Base-by-base conservation (phyloP, 768 basidiomycete species). In the Inosperma sp. region DNA sequence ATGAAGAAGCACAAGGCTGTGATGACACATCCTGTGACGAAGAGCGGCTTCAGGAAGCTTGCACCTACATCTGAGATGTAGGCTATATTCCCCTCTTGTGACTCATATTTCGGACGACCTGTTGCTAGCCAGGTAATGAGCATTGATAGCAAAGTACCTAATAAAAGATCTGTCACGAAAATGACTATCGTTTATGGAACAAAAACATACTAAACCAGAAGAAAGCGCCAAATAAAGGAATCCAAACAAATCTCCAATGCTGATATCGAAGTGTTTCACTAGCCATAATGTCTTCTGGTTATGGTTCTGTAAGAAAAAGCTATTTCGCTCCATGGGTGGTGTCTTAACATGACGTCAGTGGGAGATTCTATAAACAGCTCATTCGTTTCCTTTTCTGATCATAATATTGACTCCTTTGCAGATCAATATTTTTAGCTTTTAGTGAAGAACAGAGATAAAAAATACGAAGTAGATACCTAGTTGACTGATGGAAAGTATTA, bases 21-120 rank as follows among this genome's bases (percentile, higher is more conserved):
- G 51, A 88, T 75, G 31, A 72, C 68, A 57, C 81, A 83, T 6
- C 82, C 82, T 13, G 75, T 70, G 43, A 90, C 70, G 59, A 91
- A 91, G 30, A 90, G 73, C 3, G 88, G 88, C 62, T 90, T 89
- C 36, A 90, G 69, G 45, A 75, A 71, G 56, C 76, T 76, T 16
- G 88, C 87, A n/a, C 83, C 87, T 29, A 89, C 67, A 59, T 90
- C 86, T 34, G 85, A 87, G 41, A 90, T 88, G 65, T 84, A 88
- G n/a, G 81, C 79, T 45, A 88, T 79, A 1, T 65, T 64, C 17
- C 76, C 76, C 30, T 81, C 74, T 62, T 77, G 72, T 12, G 82
- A 76, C 13, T 72, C 72, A 56, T 83, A 83, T 59, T 72, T 72
- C 7, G 81, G 84, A 25, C 77, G 70, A 16, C 85, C 84, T n/a